phyloP scores from a whole-genome alignment of 2,329 filamentous ascomycete genomes.

The Dryadomyces quercivorus region DNA sequence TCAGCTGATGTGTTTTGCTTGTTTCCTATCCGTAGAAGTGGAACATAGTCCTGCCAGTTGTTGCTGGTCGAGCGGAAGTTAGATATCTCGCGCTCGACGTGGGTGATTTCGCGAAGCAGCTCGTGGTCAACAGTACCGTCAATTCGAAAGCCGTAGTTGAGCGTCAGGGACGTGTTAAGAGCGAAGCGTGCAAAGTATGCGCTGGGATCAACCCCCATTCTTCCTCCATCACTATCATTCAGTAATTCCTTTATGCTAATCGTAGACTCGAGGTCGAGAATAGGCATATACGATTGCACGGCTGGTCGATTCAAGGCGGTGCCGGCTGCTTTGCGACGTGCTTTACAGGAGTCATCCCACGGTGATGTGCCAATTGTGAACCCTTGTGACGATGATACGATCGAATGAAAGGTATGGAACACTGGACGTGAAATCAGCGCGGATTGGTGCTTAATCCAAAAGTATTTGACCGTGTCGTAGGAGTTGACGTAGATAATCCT shows the following conservation, averaged over 20 bases:
- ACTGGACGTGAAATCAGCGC: constrained; percentile 65
- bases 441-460: constrained; percentile 72
- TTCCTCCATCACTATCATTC: constrained; percentile 48
- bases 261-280: constrained; percentile 65
- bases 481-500: constrained; percentile 68
- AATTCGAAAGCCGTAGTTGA: constrained; percentile 71
- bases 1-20: constrained; percentile 49
- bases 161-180: constrained; percentile 61
- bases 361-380: constrained; percentile 77
- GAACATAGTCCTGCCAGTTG: constrained; percentile 60
- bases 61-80: constrained; percentile 66
- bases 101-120: constrained; percentile 59
- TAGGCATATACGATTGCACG: constrained; percentile 66
- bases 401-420: constrained; percentile 70
- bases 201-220: constrained; percentile 54
- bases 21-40: constrained; percentile 44
- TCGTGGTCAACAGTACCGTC: constrained; percentile 38
- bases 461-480: constrained; percentile 58
- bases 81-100: constrained; percentile 63
- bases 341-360: constrained; percentile 73
- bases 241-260: constrained; percentile 62
- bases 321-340: constrained; percentile 62
- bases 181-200: constrained; percentile 65
- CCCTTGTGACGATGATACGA: constrained; percentile 64
- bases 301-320: constrained; percentile 62